Conservation (phyloP, 805 yeast genomes). For the Candida endomychidarum region DNA sequence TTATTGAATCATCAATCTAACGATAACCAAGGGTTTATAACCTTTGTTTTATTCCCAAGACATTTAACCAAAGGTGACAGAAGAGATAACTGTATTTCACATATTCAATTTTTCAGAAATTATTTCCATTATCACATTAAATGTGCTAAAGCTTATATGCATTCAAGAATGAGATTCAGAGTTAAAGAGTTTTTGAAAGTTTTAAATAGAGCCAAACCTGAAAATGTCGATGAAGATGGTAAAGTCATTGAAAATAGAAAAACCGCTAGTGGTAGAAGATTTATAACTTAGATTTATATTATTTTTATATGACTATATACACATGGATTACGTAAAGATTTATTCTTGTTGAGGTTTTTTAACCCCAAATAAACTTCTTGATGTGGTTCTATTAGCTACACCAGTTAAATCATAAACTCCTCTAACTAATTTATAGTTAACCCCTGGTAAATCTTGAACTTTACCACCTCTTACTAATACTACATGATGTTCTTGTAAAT, state of each 20-base stretch:
- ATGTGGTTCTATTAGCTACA: constrained; percentile 86
- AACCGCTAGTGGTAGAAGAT: constrained; percentile 73
- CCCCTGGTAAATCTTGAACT: constrained; percentile 98
- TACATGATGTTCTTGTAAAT: constrained; percentile 95
- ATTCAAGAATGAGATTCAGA: constrained; percentile 95
- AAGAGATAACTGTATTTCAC: constrained; percentile 85
- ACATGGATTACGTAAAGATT: background rate
- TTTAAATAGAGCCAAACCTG: constrained; percentile 95
- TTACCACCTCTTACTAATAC: constrained; percentile 98
- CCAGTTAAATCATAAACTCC: constrained; percentile 93
- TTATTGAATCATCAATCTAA: constrained; percentile 34
- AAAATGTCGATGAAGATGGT: constrained; percentile 72
- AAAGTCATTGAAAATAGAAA: constrained; percentile 49
- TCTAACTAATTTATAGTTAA: constrained; percentile 88
- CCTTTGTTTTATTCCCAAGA: constrained; percentile 79
- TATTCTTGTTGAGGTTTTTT: constrained; percentile 59
- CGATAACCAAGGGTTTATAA: constrained; percentile 52
- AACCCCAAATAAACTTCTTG: constrained; percentile 92
- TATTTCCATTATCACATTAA: constrained; percentile 98
- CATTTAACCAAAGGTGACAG: constrained; percentile 63
- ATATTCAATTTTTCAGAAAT: constrained; percentile 88
- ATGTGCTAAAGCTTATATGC: constrained; percentile 97
- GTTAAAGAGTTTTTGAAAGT: constrained; percentile 93
- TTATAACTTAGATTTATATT: constrained; percentile 30
- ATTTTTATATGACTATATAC: background rate